These are phyloP conservation scores for Capsicum chinense DNA, from an alignment of 257 asterid genomes.

Conservation along the genomic window DNA sequence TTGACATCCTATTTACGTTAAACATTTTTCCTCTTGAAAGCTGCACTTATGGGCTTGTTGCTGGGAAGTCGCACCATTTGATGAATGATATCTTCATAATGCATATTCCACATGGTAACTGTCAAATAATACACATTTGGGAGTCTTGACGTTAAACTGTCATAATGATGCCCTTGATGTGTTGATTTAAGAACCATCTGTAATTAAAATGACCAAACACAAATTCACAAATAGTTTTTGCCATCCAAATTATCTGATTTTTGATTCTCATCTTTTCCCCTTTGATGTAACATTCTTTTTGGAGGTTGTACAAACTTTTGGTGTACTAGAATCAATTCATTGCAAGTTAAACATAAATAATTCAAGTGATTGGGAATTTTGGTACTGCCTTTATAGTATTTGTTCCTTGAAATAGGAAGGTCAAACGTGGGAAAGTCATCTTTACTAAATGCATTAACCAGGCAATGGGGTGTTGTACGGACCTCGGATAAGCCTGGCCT, in stretches of 20 bases:
- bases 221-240: neutral
- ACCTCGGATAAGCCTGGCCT: conserved; percentile 99
- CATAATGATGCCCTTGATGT: neutral
- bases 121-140: conserved; percentile 7
- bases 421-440: conserved; percentile 99
- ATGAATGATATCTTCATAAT: neutral
- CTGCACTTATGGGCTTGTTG: neutral
- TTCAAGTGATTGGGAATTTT: neutral
- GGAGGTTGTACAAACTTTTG: neutral
- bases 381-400: neutral
- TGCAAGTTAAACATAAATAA: neutral
- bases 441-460: conserved; percentile 80
- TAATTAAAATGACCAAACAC: conserved; percentile 2
- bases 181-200: neutral
- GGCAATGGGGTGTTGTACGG: conserved; percentile 98
- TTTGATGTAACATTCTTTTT: neutral
- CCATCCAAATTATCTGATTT: conserved; percentile 14
- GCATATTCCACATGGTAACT: neutral
- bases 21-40: conserved; percentile 12
- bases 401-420: conserved; percentile 58
- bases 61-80: neutral
- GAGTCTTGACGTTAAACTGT: neutral
- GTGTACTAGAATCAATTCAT: neutral
- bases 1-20: neutral
- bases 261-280: neutral